Percentiles rank a stretch among this genome's conserved stretches.
Conservation (phyloP, 2,329 filamentous ascomycete genomes). For the Colletotrichum graminicola region DNA sequence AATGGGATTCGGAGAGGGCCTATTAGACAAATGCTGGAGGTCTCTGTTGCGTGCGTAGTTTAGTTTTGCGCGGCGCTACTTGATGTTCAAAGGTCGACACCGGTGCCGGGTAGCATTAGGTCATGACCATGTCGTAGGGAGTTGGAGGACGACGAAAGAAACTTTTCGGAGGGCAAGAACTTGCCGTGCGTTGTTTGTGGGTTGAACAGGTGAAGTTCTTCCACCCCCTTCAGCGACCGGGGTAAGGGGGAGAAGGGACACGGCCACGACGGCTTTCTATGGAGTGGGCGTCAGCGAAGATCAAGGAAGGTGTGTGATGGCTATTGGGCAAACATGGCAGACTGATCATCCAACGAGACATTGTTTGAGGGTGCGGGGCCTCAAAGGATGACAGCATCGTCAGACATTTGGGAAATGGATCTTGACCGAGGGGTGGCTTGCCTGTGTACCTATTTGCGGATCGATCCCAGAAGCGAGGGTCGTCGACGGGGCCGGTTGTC, state of each 20-base stretch:
- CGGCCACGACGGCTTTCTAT: slow-evolving; percentile 8
- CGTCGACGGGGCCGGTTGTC: background rate
- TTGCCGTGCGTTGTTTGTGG: slow-evolving; percentile 13
- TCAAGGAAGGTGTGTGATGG: slow-evolving; percentile 13
- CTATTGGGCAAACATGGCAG: slow-evolving; percentile 6
- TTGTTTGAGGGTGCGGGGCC: background rate
- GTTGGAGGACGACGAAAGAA: slow-evolving; percentile 31
- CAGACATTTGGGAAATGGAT: slow-evolving; percentile 12
- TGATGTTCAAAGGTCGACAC: slow-evolving; percentile 32
- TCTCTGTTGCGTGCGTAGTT: slow-evolving; percentile 2
- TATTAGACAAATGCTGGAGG: slow-evolving; percentile 3
- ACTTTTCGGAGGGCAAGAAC: background rate
- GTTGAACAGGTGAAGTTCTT: slow-evolving; percentile 19
- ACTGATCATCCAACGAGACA: slow-evolving; percentile 30
- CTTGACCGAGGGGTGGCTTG: slow-evolving; percentile 1
- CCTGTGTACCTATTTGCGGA: background rate
- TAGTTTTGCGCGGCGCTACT: slow-evolving; percentile 17
- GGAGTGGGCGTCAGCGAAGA: slow-evolving; percentile 3
- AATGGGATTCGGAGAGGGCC: slow-evolving; percentile 12
- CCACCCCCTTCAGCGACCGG: slow-evolving; percentile 29
- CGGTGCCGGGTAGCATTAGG: slow-evolving; percentile 23
- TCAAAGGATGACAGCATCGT: slow-evolving; percentile 24
- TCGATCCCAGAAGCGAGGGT: slow-evolving; percentile 13
- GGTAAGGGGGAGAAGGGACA: slow-evolving; percentile 21
- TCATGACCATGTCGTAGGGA: slow-evolving; percentile 31